Evolutionary conservation across 208 protist genomes (phyloP).

Genomic region (Jaenimonas drosophilae): DNA sequence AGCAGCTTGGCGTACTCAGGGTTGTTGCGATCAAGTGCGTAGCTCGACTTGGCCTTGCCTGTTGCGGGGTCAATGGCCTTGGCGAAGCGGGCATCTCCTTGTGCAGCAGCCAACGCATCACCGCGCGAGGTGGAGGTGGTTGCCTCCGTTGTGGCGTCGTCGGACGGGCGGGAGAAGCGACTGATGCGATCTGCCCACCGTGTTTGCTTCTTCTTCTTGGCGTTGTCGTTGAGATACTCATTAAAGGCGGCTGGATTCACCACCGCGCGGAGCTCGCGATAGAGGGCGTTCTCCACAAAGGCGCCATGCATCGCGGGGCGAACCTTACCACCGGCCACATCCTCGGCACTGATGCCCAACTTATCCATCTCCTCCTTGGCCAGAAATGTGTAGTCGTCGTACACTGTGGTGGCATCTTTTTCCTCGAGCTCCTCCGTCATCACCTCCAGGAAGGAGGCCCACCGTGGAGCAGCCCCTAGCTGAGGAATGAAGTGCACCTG

Average conservation of each 20-base stretch:
- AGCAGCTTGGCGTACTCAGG: conserved; percentile 79
- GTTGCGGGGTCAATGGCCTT: conserved; percentile 37
- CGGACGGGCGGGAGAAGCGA: conserved; percentile 47
- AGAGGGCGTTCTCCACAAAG: conserved; percentile 93
- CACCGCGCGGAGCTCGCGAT: conserved; percentile 76
- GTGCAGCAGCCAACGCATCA: conserved; percentile 27
- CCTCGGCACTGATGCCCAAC: conserved; percentile 65
- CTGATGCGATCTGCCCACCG: conserved; percentile 78
- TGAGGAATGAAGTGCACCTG: conserved; percentile 94
- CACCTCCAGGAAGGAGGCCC: conserved; percentile 96
- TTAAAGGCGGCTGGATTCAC: conserved; percentile 90
- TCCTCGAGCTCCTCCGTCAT: conserved; percentile 93
- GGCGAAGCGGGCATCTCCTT: conserved; percentile 65
- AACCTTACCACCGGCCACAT: conserved; percentile 91
- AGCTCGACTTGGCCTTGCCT: conserved; percentile 28
- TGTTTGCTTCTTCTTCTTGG: conserved; percentile 41
- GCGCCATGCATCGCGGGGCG: conserved; percentile 97
- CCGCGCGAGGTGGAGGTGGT: no score
- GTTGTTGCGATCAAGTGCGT: conserved; percentile 62
- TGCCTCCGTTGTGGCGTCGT: conserved; percentile 7
- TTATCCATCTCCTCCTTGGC: conserved; percentile 90
- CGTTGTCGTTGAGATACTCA: conserved; percentile 42
- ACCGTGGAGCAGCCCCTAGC: conserved; percentile 94
- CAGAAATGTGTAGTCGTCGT: conserved; percentile 98
- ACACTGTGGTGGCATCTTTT: conserved; percentile 77